phyloP scores from a whole-genome alignment of 164 flowering plant species.

The Paratinospora sagittata region DNA sequence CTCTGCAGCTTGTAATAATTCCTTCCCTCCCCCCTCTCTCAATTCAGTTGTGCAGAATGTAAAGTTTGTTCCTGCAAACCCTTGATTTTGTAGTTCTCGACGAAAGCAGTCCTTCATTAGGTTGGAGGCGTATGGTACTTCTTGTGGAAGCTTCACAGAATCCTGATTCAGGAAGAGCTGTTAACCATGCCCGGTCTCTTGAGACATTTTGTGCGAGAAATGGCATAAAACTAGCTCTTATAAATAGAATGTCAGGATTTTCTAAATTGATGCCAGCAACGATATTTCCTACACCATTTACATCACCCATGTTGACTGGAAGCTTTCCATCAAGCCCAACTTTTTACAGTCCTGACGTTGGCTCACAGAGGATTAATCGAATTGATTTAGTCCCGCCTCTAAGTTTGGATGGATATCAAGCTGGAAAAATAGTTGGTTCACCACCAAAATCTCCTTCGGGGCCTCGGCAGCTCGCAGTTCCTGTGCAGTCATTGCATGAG shows the following conservation, averaged over 20 bases:
- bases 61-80: neutral
- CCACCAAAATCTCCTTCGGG: slow-evolving; percentile 70
- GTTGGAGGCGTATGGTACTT: slow-evolving; percentile 92
- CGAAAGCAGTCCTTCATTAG: slow-evolving; percentile 63
- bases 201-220: slow-evolving; percentile 75
- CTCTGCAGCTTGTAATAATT: neutral
- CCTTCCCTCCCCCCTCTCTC: neutral
- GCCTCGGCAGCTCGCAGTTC: slow-evolving; percentile 62
- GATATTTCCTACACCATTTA: slow-evolving; percentile 67
- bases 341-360: slow-evolving; percentile 80
- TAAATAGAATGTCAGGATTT: slow-evolving; percentile 44
- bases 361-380: slow-evolving; percentile 57
- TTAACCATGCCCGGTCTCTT: slow-evolving; percentile 75
- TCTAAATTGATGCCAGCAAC: slow-evolving; percentile 49
- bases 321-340: slow-evolving; percentile 97
- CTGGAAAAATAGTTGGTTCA: slow-evolving; percentile 48
- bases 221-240: slow-evolving; percentile 58
- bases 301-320: slow-evolving; percentile 91
- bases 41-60: neutral
- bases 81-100: slow-evolving; percentile 24
- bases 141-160: slow-evolving; percentile 83
- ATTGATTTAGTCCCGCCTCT: slow-evolving; percentile 96
- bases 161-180: slow-evolving; percentile 78
- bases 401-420: slow-evolving; percentile 75
- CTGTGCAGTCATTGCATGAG: slow-evolving; percentile 64